Percentiles rank a stretch among this genome's conserved stretches.
Evolutionary conservation across 2,329 filamentous ascomycete genomes (phyloP).

Genomic region (Ceratocystis albifundus): DNA sequence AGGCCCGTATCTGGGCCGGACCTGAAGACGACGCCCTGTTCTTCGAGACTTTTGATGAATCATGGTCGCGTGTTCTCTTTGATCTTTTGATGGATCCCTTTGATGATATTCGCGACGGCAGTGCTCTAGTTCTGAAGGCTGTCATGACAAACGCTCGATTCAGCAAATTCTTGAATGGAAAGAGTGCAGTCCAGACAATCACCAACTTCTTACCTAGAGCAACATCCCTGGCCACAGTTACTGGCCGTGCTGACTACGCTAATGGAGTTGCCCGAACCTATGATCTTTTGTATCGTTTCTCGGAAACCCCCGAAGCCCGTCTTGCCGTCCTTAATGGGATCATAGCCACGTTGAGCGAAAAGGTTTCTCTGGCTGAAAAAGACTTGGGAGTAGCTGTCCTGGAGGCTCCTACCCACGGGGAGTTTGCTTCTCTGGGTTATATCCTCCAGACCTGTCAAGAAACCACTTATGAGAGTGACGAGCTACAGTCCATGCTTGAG

Average conservation of each 20-base stretch:
- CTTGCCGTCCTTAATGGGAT: conserved; percentile 46
- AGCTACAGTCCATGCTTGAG: conserved; percentile 19
- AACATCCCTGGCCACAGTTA: conserved; percentile 50
- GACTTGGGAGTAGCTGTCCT: conserved; percentile 57
- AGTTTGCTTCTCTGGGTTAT: conserved; percentile 51
- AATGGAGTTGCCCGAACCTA: conserved; percentile 76
- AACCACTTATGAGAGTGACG: conserved; percentile 19
- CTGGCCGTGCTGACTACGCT: conserved; percentile 79
- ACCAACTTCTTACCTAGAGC: conserved; percentile 40
- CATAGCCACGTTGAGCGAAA: conserved; percentile 50
- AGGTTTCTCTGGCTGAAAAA: conserved; percentile 49
- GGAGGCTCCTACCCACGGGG: conserved; percentile 55
- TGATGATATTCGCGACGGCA: conserved; percentile 67
- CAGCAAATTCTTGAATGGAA: conserved; percentile 20
- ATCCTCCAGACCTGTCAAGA: conserved; percentile 24
- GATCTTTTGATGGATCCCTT: conserved; percentile 83
- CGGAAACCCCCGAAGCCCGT: conserved; percentile 34
- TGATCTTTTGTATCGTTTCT: conserved; percentile 54
- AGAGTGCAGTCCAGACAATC: conserved; percentile 30
- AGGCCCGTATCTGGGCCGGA: conserved; percentile 33
- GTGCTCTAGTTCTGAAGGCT: conserved; percentile 40
- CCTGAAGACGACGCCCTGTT: conserved; percentile 33
- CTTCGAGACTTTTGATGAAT: conserved; percentile 36
- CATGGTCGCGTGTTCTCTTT: conserved; percentile 53
- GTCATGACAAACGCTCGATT: conserved; percentile 36